Percentiles rank a stretch among this genome's conserved stretches.
Evolutionary conservation across 2,329 filamentous ascomycete genomes (phyloP).

Genomic region (Alternaria arbusti): DNA sequence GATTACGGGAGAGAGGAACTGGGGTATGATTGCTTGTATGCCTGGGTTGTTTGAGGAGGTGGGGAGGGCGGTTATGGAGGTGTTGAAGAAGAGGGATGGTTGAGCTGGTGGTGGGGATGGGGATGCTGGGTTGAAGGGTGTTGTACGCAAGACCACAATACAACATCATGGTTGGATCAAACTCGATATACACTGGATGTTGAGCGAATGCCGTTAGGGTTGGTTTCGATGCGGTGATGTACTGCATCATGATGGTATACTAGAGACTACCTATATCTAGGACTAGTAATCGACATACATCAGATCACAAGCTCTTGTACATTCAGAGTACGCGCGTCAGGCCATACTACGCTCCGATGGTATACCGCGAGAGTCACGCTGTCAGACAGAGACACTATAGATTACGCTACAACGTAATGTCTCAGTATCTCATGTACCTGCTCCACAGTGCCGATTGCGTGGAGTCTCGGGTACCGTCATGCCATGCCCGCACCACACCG

Average conservation of each 20-base stretch:
- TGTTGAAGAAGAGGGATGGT: slow-evolving; percentile 27
- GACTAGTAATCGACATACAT: not conserved
- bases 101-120: not conserved
- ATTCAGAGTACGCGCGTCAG: not conserved
- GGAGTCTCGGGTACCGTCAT: not conserved
- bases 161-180: not conserved
- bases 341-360: not conserved
- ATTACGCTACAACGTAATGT: not conserved
- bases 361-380: not conserved
- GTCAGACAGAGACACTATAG: not conserved
- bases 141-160: not conserved
- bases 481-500: not conserved
- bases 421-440: not conserved
- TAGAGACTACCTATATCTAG: not conserved
- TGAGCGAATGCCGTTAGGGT: not conserved
- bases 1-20: slow-evolving; percentile 41
- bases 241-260: not conserved
- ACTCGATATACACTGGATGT: rapidly evolving
- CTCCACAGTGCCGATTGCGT: not conserved
- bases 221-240: not conserved
- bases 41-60: slow-evolving; percentile 36
- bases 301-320: not conserved
- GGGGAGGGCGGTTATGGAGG: slow-evolving; percentile 33
- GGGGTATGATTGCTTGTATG: slow-evolving; percentile 44
- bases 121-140: not conserved